Evolutionary conservation across 2,329 filamentous ascomycete species (phyloP), one percentile per base, ranked within the genome.

Genomic region (Aspergillus brunneoviolaceus): DNA sequence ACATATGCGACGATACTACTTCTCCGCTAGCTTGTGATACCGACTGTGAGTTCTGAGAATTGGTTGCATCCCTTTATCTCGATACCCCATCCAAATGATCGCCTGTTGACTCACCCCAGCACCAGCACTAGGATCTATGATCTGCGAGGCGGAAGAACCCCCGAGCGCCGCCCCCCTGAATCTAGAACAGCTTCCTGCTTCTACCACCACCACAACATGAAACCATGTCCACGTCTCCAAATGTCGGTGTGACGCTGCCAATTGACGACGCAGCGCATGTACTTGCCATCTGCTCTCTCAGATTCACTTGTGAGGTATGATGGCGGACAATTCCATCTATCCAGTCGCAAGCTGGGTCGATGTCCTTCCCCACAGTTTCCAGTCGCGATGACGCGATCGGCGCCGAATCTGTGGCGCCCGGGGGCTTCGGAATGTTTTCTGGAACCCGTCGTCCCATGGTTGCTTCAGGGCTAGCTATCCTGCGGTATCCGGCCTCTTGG

Each of bases 401-500:
- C 42, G 53, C 53, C 48, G 42, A 55, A 27, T 47, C 53, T 47
- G 31, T 55, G 19, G 39, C 27, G 27, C 42, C n/a, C 53, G 42
- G 42, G 53, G 27, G 19, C n/a, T 31, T 48, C 39, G 52, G 51
- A 29, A 16, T 12, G 3, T 31, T 27, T 47, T 16, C 51, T 52
- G 31, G 51, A 54, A 47, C 23, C 39, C 39, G 16, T 45, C 6
- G 39, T 16, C 11, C 52, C 16, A n/a, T n/a, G 16, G 19, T 23
- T 21, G 52, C 29, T 29, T 42, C 53, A 31, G 39, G 42, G 19
- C 23, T 31, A 33, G 9, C 33, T 25, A 33, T 42, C 33, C 16
- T 23, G 14, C 14, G 33, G 53, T 27, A 5, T 52, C 31, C 55
- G 33, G 33, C 51, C 50, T 21, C 57, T 67, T 64, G 62, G 65